These are phyloP conservation scores for Camelina sativa DNA, from an alignment of 345 rosid species.

Conservation along the genomic window DNA sequence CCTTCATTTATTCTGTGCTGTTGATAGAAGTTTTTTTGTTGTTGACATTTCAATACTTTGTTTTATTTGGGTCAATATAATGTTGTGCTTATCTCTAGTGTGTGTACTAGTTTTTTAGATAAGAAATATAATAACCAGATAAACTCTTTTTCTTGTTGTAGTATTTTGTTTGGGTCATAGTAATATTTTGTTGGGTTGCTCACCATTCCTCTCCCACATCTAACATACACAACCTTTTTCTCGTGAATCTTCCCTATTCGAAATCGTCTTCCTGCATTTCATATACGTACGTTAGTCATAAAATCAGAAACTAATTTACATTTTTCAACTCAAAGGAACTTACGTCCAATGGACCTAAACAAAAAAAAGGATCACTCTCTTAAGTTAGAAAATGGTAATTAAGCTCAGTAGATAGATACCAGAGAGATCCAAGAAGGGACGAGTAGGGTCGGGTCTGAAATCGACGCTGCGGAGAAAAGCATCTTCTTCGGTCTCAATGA, in stretches of 20 bases:
- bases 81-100: too few species aligned
- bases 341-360: not conserved
- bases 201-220: slow-evolving; percentile 68
- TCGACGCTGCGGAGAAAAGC: slow-evolving; percentile 47
- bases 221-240: slow-evolving; percentile 52
- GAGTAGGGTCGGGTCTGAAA: slow-evolving; percentile 45
- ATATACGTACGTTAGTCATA: not conserved
- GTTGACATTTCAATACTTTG: not conserved
- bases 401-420: slow-evolving; percentile 38
- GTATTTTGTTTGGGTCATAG: not conserved
- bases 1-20: too few species aligned
- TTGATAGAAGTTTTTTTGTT: not conserved
- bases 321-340: not conserved
- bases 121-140: not conserved
- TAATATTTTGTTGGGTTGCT: not conserved
- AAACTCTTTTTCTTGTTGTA: not conserved
- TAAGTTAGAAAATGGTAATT: not conserved
- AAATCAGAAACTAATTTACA: not conserved
- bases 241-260: slow-evolving; percentile 49
- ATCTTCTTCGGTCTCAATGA: slow-evolving; percentile 49
- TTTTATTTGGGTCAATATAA: not conserved
- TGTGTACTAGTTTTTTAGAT: not conserved
- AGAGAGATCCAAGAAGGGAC: slow-evolving; percentile 56
- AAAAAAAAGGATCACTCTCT: not conserved
- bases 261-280: slow-evolving; percentile 51